Conservation (phyloP, 2,329 filamentous ascomycete genomes). For the Ophiostoma novo-ulmi region DNA sequence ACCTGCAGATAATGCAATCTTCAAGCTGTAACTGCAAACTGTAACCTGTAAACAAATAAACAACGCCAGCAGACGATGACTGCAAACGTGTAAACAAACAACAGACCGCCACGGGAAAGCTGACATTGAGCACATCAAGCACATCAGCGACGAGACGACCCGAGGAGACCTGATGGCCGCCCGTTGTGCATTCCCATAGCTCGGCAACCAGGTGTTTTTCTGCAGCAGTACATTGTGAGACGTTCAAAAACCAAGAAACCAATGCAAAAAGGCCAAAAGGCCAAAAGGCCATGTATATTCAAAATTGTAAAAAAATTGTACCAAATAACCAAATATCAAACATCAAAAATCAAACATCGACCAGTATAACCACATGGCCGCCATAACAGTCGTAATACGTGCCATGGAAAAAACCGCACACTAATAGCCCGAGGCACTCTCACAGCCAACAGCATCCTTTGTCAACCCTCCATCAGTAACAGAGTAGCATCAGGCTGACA, state of each 20-base stretch:
- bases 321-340: not conserved
- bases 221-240: not conserved
- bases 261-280: too few relatives aligned
- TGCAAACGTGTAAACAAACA: not conserved
- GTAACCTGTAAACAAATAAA: not conserved
- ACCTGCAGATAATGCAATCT: not conserved
- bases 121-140: not conserved
- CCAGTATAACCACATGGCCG: not conserved
- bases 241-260: not conserved
- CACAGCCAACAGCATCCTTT: not conserved
- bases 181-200: not conserved
- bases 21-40: not conserved
- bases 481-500: conserved; percentile 6
- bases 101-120: not conserved
- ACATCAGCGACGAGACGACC: not conserved
- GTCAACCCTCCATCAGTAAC: not conserved
- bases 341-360: not conserved
- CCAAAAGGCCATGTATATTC: not conserved
- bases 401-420: not conserved
- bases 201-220: not conserved
- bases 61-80: not conserved
- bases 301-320: not conserved
- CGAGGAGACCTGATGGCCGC: not conserved
- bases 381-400: not conserved
- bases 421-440: not conserved